These are phyloP conservation scores for Aegilops longissima DNA, from an alignment of 176 grass and related monocot species.

Conservation along the genomic window DNA sequence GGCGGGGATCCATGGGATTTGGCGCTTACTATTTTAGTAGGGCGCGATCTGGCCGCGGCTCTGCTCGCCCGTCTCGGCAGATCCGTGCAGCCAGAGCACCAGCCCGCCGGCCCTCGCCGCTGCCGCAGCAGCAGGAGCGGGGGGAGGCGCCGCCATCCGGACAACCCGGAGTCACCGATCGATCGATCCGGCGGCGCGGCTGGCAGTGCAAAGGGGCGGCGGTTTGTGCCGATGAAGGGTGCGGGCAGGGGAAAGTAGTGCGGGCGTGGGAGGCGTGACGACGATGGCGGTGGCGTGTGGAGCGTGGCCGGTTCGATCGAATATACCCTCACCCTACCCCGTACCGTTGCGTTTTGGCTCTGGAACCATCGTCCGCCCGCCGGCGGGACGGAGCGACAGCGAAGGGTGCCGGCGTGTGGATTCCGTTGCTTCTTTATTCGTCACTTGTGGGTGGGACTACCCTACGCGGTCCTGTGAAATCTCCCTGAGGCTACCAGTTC, in stretches of 20 bases:
- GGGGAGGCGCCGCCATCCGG: slow-evolving; percentile 3
- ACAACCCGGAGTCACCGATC: background rate
- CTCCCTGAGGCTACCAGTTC: too few species aligned
- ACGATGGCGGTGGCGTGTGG: too few species aligned
- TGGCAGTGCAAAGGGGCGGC: background rate
- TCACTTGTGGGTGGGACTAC: too few species aligned
- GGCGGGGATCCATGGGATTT: too few species aligned
- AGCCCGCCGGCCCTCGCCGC: slow-evolving; percentile 11
- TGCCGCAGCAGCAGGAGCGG: background rate
- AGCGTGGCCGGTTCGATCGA: background rate
- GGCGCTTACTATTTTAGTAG: background rate
- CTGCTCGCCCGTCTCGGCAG: slow-evolving; percentile 33
- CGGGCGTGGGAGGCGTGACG: too few species aligned
- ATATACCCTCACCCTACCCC: too few species aligned
- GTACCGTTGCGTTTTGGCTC: background rate
- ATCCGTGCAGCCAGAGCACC: slow-evolving; percentile 65
- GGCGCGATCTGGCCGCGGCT: slow-evolving; percentile 39
- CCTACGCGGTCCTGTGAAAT: too few species aligned
- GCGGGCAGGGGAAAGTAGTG: too few species aligned
- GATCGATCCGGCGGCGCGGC: background rate
- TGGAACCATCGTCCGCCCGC: background rate
- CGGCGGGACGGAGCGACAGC: background rate
- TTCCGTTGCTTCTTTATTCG: too few species aligned
- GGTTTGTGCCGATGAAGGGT: too few species aligned
- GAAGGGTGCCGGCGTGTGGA: background rate